phyloP scores from a whole-genome alignment of 2,329 filamentous ascomycete genomes.

The Aspergillus alliaceus region DNA sequence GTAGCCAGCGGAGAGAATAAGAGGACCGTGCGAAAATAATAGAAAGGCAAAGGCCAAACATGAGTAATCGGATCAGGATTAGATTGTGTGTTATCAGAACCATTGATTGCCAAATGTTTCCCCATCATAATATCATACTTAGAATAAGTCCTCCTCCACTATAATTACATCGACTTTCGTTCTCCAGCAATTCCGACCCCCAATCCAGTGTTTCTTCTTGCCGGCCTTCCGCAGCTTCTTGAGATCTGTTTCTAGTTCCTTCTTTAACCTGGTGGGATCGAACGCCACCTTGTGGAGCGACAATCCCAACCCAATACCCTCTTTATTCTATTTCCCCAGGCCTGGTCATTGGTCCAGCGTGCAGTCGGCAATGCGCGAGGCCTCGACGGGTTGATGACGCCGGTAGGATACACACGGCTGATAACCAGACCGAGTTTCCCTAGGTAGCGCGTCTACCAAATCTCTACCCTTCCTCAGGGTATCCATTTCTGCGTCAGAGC shows the following conservation, averaged over 20 bases:
- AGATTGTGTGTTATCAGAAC: not conserved
- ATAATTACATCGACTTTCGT: constrained; percentile 19
- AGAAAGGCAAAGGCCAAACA: too few relatives aligned
- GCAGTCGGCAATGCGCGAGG: constrained; percentile 28
- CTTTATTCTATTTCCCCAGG: constrained; percentile 33
- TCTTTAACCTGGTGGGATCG: constrained; percentile 25
- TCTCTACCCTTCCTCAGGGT: constrained; percentile 41
- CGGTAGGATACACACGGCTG: constrained; percentile 32
- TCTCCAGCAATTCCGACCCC: constrained; percentile 30
- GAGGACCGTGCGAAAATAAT: not conserved
- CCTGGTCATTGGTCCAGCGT: constrained; percentile 29
- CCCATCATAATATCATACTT: not conserved
- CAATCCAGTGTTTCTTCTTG: constrained; percentile 39
- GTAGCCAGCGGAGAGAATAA: constrained; percentile 16
- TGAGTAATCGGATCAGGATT: too few relatives aligned
- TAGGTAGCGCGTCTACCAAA: constrained; percentile 37
- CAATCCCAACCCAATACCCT: constrained; percentile 29
- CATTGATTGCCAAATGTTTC: not conserved
- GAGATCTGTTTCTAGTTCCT: constrained; percentile 23
- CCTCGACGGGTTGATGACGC: constrained; percentile 24
- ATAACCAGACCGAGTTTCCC: constrained; percentile 32
- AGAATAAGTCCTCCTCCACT: constrained; percentile 7
- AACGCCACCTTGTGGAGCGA: constrained; percentile 22
- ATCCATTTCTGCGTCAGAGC: constrained; percentile 58
- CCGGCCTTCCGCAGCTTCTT: constrained; percentile 35